These are phyloP conservation scores for Discostella stelligeroides DNA, from an alignment of 108 stramenopile species.

Conservation along the genomic window DNA sequence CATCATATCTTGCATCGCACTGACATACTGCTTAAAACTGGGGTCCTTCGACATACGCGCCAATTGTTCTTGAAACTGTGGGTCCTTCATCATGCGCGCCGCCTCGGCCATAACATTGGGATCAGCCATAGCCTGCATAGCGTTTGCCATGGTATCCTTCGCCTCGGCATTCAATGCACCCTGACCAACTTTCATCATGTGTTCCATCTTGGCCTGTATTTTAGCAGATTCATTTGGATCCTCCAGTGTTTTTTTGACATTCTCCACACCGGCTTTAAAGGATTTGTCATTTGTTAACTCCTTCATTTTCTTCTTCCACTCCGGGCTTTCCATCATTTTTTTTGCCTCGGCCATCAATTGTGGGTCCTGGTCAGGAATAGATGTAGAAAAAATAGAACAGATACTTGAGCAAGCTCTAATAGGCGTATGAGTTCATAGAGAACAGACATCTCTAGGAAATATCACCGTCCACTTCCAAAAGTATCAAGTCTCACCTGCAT, in stretches of 20 bases:
- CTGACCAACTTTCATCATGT: constrained; percentile 84
- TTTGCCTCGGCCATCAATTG: constrained; percentile 89
- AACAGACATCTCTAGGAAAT: not conserved
- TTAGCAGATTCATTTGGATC: constrained; percentile 86
- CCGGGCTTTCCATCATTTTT: constrained; percentile 88
- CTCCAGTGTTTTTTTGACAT: constrained; percentile 65
- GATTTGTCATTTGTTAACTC: constrained; percentile 65
- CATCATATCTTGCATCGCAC: constrained; percentile 87
- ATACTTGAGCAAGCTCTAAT: not conserved
- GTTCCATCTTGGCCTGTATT: constrained; percentile 86
- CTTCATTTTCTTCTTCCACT: constrained; percentile 91
- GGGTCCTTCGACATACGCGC: constrained; percentile 85
- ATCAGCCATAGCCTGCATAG: constrained; percentile 83
- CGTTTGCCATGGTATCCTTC: constrained; percentile 67
- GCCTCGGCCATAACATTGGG: constrained; percentile 82
- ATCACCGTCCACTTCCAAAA: too few species aligned
- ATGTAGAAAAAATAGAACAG: too few species aligned
- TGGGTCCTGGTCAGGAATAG: constrained; percentile 62
- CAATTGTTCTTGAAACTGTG: constrained; percentile 74
- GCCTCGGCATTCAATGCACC: constrained; percentile 64
- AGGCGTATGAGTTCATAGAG: not conserved
- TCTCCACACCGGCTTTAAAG: constrained; percentile 68
- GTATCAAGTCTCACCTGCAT: constrained; percentile 68
- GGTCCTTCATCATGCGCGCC: constrained; percentile 84
- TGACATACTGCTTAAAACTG: constrained; percentile 74